These are phyloP conservation scores for Ricinus communis DNA, from an alignment of 345 rosid genomes.

Conservation along the genomic window DNA sequence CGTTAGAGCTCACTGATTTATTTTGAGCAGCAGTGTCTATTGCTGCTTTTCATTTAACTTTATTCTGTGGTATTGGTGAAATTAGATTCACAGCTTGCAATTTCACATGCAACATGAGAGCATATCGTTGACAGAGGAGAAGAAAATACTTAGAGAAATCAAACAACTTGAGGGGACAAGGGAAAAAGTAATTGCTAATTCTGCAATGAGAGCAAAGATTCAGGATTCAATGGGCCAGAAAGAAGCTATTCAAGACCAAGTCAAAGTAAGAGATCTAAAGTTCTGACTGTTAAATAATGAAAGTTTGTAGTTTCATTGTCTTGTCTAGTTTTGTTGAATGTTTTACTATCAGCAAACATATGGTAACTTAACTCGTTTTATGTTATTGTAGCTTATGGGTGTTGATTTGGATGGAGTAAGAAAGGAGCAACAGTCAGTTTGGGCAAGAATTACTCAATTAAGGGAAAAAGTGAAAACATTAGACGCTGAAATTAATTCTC, in stretches of 20 bases:
- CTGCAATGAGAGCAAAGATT: slow-evolving; percentile 72
- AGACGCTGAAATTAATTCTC: slow-evolving; percentile 52
- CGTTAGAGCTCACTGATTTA: background rate
- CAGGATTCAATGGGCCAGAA: slow-evolving; percentile 87
- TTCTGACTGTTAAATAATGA: background rate
- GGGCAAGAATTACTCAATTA: slow-evolving; percentile 54
- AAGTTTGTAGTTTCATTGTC: slow-evolving; percentile 4
- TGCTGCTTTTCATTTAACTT: slow-evolving; percentile 10
- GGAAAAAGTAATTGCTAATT: slow-evolving; percentile 84
- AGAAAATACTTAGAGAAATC: slow-evolving; percentile 84
- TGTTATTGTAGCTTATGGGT: slow-evolving; percentile 67
- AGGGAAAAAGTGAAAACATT: slow-evolving; percentile 52
- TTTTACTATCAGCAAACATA: background rate
- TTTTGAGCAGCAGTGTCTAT: slow-evolving; percentile 9
- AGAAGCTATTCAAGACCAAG: slow-evolving; percentile 85
- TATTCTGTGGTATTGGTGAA: slow-evolving; percentile 24
- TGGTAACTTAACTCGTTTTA: slow-evolving; percentile 7
- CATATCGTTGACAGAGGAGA: slow-evolving; percentile 86
- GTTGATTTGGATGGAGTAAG: slow-evolving; percentile 83
- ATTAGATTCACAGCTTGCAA: slow-evolving; percentile 74
- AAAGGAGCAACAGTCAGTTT: slow-evolving; percentile 75
- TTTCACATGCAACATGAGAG: slow-evolving; percentile 93
- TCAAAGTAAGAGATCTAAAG: slow-evolving; percentile 63
- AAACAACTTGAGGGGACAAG: slow-evolving; percentile 91
- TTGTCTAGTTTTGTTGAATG: background rate